Conservation (phyloP, 2,329 filamentous ascomycete species). For the Fusarium sp. region DNA sequence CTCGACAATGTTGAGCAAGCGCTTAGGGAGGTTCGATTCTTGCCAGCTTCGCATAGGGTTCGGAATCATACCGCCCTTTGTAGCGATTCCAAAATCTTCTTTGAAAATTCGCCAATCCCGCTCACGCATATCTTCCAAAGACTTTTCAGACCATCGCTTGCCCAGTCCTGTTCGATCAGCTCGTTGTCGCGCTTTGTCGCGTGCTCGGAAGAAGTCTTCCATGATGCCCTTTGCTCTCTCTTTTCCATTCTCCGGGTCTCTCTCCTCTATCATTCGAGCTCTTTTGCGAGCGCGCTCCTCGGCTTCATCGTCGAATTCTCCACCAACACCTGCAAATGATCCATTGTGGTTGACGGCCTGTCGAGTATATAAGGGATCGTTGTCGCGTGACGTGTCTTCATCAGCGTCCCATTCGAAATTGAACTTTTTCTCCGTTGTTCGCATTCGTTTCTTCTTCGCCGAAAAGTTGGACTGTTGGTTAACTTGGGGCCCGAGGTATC, state of each 20-base stretch:
- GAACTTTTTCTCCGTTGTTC: constrained; percentile 96
- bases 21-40: constrained; percentile 82
- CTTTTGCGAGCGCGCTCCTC: constrained; percentile 65
- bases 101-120: constrained; percentile 99
- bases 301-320: constrained; percentile 62
- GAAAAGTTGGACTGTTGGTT: constrained; percentile 87
- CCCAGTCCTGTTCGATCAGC: constrained; percentile 79
- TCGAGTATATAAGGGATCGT: constrained; percentile 77
- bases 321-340: constrained; percentile 59
- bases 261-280: constrained; percentile 75
- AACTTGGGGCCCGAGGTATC: constrained; percentile 91
- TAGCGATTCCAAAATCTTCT: constrained; percentile 96
- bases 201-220: constrained; percentile 78
- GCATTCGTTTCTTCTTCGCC: constrained; percentile 92
- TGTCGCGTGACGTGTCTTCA: constrained; percentile 77
- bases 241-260: constrained; percentile 78
- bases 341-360: constrained; percentile 45
- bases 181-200: constrained; percentile 73
- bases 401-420: constrained; percentile 98
- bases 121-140: constrained; percentile 91
- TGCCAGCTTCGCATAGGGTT: constrained; percentile 96
- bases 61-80: constrained; percentile 89
- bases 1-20: constrained; percentile 82
- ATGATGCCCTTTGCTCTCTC: constrained; percentile 81
- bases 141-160: constrained; percentile 96